Base-by-base conservation (phyloP, 2,329 filamentous ascomycete genomes). In the Chrysoporthe austroafricana region DNA sequence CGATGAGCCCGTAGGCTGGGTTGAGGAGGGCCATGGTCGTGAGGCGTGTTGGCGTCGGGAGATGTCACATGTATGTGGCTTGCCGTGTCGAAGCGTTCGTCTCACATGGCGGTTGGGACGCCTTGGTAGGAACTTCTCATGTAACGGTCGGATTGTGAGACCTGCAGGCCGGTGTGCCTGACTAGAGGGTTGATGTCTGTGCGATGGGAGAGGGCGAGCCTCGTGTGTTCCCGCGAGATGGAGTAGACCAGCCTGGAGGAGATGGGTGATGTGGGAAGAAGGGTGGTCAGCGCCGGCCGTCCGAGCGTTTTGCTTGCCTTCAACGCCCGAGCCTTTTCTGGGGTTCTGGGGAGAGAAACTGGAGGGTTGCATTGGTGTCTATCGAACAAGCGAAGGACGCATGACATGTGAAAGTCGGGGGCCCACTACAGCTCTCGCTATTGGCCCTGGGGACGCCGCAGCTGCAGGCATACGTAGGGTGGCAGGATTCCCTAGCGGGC, bases 1-100 rank as follows among this genome's bases (percentile, higher is more conserved):
- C 81, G 63, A 88, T 79, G 61, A 91, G 76, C 71, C 81, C 79
- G 74, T 88, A 84, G 68, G 86, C 76, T 34, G 86, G 85, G 62
- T 83, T 87, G 73, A 87, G 77, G 63, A 85, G 76, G 57, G 81
- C 80, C 86, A 88, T 88, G 68, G 73, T 71, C 56, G 60, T 65
- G 64, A 61, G 39, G 18, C 58, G 50, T 63, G 43, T 58, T 59
- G 42, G 57, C 63, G 13, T 54, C 50, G 26, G 8, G 11, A 52
- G 21, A 14, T 21, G 50, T 54, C 13, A 26, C 5, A 59, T 39
- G 9, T 21, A 43, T 63, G 69, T 59, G 50, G 59, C 44, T 13
- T 48, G 61, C 21, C 46, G 16, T 42, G 52, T 14, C 50, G 48
- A 21, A 39, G 18, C 11, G n/a, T 39, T 66, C 57, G 61, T 63